Conservation (phyloP, 1,139 yeast genomes). For the Candida sanyaensis region DNA sequence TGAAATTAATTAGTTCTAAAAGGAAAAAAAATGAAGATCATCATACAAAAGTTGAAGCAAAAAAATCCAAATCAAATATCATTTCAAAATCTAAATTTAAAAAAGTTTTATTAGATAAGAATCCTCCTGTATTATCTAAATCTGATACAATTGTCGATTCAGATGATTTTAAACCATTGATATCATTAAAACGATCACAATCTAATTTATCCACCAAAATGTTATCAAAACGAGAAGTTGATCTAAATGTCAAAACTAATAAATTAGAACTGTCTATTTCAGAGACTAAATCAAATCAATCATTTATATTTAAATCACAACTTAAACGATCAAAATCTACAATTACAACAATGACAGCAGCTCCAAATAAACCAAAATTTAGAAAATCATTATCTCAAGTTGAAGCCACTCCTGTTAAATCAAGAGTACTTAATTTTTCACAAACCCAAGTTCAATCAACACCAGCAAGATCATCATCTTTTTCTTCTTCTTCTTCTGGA, state of each 20-base stretch:
- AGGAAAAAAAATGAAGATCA: conserved; percentile 6
- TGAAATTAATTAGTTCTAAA: conserved; percentile 22
- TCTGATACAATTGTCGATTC: conserved; percentile 10
- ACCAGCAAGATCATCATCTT: conserved; percentile 8
- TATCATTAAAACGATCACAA: conserved; percentile 41
- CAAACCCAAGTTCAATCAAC: conserved; percentile 9
- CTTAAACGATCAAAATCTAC: conserved; percentile 23
- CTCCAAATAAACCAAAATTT: conserved; percentile 23
- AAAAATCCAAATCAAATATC: background rate
- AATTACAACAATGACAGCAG: conserved; percentile 21
- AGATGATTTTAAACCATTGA: conserved; percentile 30
- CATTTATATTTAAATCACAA: conserved; percentile 29
- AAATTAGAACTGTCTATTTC: conserved; percentile 1
- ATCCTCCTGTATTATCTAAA: conserved; percentile 11
- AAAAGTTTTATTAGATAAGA: conserved; percentile 13
- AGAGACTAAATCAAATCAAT: background rate
- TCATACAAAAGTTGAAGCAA: conserved; percentile 1
- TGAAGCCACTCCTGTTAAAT: conserved; percentile 26
- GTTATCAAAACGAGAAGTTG: conserved; percentile 50
- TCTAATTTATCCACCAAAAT: conserved; percentile 41
- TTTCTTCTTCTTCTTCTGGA: too few relatives aligned
- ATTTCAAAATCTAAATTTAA: conserved; percentile 10
- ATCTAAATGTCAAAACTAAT: conserved; percentile 24
- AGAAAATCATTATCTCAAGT: conserved; percentile 26
- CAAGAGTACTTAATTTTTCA: conserved; percentile 1